A percentile compares a stretch with the other conserved stretches of the same genome.
These are phyloP conservation scores for Cytospora piceicola DNA, from an alignment of 2,329 filamentous ascomycete genomes.

Conservation along the genomic window DNA sequence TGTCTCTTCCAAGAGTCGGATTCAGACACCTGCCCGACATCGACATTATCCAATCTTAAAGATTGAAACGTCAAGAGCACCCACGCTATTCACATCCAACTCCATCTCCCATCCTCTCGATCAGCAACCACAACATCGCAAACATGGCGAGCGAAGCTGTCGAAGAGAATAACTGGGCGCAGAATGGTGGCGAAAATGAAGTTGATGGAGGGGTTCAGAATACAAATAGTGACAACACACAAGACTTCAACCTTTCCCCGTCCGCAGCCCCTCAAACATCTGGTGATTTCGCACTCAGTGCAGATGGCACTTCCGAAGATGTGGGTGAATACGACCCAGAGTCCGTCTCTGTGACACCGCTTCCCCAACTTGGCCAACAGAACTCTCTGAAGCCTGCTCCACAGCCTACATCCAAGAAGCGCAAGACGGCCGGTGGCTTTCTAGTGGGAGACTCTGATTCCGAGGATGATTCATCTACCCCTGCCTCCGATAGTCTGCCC, in stretches of 20 bases:
- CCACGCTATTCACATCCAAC: conserved; percentile 11
- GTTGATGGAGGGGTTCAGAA: conserved; percentile 46
- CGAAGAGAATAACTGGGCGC: conserved; percentile 51
- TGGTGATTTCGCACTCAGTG: conserved; percentile 50
- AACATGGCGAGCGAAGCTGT: conserved; percentile 28
- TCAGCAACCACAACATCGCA: conserved; percentile 24
- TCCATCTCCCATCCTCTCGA: conserved; percentile 3
- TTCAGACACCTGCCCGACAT: background rate
- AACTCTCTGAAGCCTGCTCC: conserved; percentile 35
- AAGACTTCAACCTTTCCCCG: conserved; percentile 50
- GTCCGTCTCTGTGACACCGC: conserved; percentile 49
- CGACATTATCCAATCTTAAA: conserved; percentile 4
- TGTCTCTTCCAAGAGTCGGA: conserved; percentile 5
- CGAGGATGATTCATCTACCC: conserved; percentile 49
- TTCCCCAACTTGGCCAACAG: conserved; percentile 23
- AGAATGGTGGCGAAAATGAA: conserved; percentile 59
- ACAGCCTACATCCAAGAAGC: conserved; percentile 54
- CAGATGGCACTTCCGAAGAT: conserved; percentile 53
- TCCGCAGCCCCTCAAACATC: conserved; percentile 51
- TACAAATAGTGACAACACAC: conserved; percentile 54
- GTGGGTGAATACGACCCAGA: conserved; percentile 63
- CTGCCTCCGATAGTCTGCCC: conserved; percentile 34
- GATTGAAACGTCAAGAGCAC: conserved; percentile 5
- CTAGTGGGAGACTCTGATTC: conserved; percentile 64
- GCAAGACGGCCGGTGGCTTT: conserved; percentile 63